A percentile compares a stretch with the other conserved stretches of the same genome.
phyloP scores from a whole-genome alignment of 306 rosid genomes.

The Gynostemma pentaphyllum region DNA sequence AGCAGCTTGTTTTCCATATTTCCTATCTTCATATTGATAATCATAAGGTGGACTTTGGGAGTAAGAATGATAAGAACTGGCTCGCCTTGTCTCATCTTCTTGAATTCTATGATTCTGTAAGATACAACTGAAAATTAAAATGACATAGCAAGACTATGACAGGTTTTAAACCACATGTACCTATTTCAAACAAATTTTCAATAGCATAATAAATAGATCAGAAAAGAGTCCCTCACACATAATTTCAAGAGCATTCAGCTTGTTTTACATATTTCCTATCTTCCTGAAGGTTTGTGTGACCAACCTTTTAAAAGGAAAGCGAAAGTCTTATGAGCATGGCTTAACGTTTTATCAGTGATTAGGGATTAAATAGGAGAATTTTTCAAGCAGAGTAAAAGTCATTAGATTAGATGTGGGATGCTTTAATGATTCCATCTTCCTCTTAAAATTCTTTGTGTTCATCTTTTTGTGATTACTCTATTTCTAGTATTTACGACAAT shows the following conservation, averaged over 20 bases:
- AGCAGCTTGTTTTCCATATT: constrained; percentile 72
- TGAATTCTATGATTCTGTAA: constrained; percentile 41
- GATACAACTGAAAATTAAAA: constrained; percentile 2
- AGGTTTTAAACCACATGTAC: neutral
- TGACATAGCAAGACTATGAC: neutral
- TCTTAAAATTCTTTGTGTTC: too few species aligned
- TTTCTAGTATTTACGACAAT: too few species aligned
- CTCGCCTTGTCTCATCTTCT: constrained; percentile 70
- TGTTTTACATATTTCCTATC: too few species aligned
- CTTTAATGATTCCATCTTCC: too few species aligned
- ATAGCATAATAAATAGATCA: neutral
- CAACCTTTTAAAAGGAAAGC: too few species aligned
- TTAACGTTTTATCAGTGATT: too few species aligned
- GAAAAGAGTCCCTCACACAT: neutral
- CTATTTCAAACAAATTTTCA: neutral
- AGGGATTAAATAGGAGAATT: too few species aligned
- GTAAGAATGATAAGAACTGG: constrained; percentile 95
- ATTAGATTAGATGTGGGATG: too few species aligned
- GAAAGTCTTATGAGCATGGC: too few species aligned
- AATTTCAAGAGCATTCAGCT: constrained; percentile 1
- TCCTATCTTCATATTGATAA: constrained; percentile 82
- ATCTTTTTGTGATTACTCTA: too few species aligned
- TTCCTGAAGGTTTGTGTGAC: too few species aligned
- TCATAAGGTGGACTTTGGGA: constrained; percentile 99
- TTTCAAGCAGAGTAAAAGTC: too few species aligned